Conservation (phyloP, 2,329 filamentous ascomycete genomes). For the Karstenula rhodostoma region DNA sequence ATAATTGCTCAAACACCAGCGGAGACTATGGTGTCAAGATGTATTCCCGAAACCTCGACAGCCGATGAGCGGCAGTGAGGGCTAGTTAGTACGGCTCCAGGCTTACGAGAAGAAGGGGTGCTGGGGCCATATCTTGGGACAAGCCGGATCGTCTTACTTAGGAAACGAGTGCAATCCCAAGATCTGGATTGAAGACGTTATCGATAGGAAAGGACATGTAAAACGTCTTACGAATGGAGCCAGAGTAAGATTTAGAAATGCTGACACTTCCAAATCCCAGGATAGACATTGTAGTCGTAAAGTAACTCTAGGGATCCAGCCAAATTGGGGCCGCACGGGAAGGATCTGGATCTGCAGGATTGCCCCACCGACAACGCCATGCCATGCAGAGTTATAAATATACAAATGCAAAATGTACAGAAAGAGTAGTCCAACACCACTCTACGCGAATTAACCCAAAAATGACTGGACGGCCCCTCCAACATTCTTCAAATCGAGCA, state of each 20-base stretch:
- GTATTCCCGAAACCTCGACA: too few species aligned
- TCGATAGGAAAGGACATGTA: background rate
- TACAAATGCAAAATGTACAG: constrained; percentile 5
- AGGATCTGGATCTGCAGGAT: constrained; percentile 5
- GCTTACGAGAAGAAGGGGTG: too few species aligned
- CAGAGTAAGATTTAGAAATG: background rate
- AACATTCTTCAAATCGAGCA: constrained; percentile 90
- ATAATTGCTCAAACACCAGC: too few species aligned
- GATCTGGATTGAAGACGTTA: too few species aligned
- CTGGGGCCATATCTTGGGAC: too few species aligned
- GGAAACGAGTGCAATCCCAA: too few species aligned
- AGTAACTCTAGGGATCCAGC: background rate
- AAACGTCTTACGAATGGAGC: background rate
- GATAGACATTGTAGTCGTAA: background rate
- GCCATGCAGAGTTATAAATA: constrained; percentile 32
- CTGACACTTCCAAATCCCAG: background rate
- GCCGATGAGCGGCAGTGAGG: too few species aligned
- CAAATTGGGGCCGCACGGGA: background rate
- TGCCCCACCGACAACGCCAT: constrained; percentile 26
- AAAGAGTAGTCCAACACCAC: constrained; percentile 6
- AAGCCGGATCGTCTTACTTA: too few species aligned
- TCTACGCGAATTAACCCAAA: constrained; percentile 61
- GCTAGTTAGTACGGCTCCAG: too few species aligned
- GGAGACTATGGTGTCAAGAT: too few species aligned
- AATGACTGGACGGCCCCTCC: constrained; percentile 85